A percentile compares a stretch with the other conserved stretches of the same genome.
Conservation (phyloP, 805 yeast species). For the Pichia insulana region DNA sequence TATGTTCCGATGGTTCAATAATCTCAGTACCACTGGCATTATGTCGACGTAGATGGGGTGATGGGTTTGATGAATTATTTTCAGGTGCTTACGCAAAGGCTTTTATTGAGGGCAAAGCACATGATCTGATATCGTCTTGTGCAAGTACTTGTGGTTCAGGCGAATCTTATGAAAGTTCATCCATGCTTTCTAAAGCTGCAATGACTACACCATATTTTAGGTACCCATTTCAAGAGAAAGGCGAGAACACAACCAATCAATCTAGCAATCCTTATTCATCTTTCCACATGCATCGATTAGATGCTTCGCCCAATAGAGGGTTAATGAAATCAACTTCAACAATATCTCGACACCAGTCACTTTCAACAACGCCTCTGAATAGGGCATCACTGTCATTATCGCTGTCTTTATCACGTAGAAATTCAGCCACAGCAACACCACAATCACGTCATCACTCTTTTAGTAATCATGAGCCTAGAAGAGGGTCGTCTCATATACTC, state of each 20-base stretch:
- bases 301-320: background rate
- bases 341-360: conserved; percentile 16
- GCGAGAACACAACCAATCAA: background rate
- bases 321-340: conserved; percentile 14
- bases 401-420: conserved; percentile 15
- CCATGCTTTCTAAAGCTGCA: conserved; percentile 6
- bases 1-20: conserved; percentile 63
- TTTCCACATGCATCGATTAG: background rate
- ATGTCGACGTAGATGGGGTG: conserved; percentile 70
- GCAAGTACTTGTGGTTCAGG: conserved; percentile 2
- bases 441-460: conserved; percentile 2
- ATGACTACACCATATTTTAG: conserved; percentile 47
- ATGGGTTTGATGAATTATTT: conserved; percentile 52
- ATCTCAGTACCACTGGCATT: conserved; percentile 53
- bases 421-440: conserved; percentile 8
- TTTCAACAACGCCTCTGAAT: conserved; percentile 4
- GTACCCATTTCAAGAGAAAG: conserved; percentile 56
- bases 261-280: background rate
- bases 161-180: conserved; percentile 10
- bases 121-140: conserved; percentile 1
- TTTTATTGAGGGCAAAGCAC: conserved; percentile 23
- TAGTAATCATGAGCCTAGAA: conserved; percentile 9
- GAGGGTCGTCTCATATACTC: conserved; percentile 8
- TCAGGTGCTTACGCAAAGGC: conserved; percentile 60
- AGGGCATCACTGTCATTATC: conserved; percentile 10